Percentiles rank a stretch among this genome's conserved stretches.
These are phyloP conservation scores for Tetradesmus lagerheimii DNA, from an alignment of 139 green algal genomes.

Conservation along the genomic window DNA sequence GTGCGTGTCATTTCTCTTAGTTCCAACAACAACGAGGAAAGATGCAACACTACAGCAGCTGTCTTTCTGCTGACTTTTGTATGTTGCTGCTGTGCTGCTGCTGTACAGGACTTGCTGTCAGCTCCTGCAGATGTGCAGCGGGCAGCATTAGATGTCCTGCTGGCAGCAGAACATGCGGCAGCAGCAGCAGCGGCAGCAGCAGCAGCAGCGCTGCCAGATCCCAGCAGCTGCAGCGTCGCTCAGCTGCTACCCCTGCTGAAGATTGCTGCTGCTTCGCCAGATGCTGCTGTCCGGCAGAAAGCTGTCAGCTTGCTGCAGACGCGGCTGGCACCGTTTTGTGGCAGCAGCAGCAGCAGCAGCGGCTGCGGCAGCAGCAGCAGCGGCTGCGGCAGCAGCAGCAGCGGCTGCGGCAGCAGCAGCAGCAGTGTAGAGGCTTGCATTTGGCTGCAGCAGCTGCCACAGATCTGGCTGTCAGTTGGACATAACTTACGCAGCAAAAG, in stretches of 20 bases:
- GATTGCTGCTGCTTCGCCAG: slow-evolving; percentile 7
- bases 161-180: slow-evolving; percentile 29
- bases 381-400: slow-evolving; percentile 38
- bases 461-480: neutral
- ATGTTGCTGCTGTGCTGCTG: too few relatives aligned
- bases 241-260: slow-evolving; percentile 32
- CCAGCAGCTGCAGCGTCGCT: neutral
- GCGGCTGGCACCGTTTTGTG: slow-evolving; percentile 1
- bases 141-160: slow-evolving; percentile 3
- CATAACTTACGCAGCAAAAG: neutral
- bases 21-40: too few relatives aligned
- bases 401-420: slow-evolving; percentile 12
- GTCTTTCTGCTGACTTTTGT: too few relatives aligned
- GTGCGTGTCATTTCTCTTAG: too few relatives aligned
- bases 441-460: slow-evolving; percentile 39
- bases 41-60: too few relatives aligned
- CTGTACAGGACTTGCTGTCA: slow-evolving; percentile 17
- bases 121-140: slow-evolving; percentile 24
- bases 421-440: neutral
- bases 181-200: slow-evolving; percentile 27
- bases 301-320: neutral
- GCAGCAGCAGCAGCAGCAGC: slow-evolving; percentile 31
- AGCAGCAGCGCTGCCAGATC: neutral
- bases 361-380: slow-evolving; percentile 1
- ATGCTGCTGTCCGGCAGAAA: neutral